Evolutionary conservation across 495 filamentous ascomycete species (phyloP).

Genomic region (Lophiotrema nucula): DNA sequence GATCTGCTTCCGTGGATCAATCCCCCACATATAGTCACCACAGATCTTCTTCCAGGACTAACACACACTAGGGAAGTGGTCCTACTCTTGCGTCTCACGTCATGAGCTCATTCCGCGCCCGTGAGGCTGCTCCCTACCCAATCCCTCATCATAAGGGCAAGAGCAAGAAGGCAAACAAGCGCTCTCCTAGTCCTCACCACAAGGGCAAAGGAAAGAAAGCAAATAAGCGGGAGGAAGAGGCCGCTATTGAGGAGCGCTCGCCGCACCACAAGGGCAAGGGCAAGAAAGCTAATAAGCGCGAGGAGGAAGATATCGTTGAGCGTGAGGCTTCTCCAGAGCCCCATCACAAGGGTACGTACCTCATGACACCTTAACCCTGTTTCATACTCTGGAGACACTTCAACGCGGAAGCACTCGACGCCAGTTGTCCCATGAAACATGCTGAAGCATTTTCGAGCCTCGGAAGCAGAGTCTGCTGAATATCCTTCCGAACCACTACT

Average conservation of each 20-base stretch:
- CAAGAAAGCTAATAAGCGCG: neutral
- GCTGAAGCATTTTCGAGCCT: too few species aligned
- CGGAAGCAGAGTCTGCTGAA: too few species aligned
- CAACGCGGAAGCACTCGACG: too few species aligned
- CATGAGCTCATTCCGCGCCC: neutral
- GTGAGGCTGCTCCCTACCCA: neutral
- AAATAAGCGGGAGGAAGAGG: neutral
- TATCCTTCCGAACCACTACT: too few species aligned
- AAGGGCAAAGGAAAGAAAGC: slow-evolving; percentile 11
- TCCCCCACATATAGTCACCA: too few species aligned
- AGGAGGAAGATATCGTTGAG: slow-evolving; percentile 1
- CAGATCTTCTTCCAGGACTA: neutral
- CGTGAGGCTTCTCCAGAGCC: slow-evolving; percentile 6
- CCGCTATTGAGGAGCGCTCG: too few species aligned
- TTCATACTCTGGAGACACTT: too few species aligned
- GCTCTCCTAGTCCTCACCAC: neutral
- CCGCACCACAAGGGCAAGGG: slow-evolving; percentile 17
- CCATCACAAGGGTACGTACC: slow-evolving; percentile 24
- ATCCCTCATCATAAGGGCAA: neutral
- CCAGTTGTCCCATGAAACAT: too few species aligned
- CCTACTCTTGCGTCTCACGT: slow-evolving; percentile 2
- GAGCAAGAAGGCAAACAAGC: neutral
- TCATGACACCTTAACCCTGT: too few species aligned
- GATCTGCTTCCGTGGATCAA: too few species aligned
- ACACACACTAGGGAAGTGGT: slow-evolving; percentile 4